Base-by-base conservation (phyloP, 2,329 filamentous ascomycete species). In the Ascochyta rabiei region DNA sequence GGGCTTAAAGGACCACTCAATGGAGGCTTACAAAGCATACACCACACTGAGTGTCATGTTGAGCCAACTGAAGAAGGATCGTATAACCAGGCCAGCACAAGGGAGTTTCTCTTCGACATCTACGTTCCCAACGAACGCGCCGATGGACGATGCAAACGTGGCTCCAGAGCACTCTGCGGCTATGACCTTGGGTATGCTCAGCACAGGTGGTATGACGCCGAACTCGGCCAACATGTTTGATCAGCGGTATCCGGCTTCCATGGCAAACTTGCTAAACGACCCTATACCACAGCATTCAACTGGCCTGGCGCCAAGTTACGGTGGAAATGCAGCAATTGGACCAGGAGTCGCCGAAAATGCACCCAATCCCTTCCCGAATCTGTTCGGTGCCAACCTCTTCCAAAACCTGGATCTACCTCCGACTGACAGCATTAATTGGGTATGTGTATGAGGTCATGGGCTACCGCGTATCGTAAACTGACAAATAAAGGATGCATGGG, bases 11-110 rank as follows among this genome's bases (percentile, higher is more conserved):
- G 88, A 95, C 49, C 82, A 86, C 21, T 95, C 89, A 1, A 89
- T 97, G 77, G 93, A 98, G 63, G 91, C 93, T 0, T 93, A 88
- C 78, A 98, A 98, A 77, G 93, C 91, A 1, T 86, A 86, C 35
- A 86, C 86, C 37, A 83, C 93, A 21, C 80, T 98, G n/a, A 87
- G 86, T 19, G 86, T 97, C 46, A 92, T 98, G 84, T 77, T 98
- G 39, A 82, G 86, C 28, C 95, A 95, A 73, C 81, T 97, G 48
- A 87, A 83, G 65, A 78, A 77, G 51, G 79, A 82, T 9, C 69
- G 67, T 64, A 62, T 63, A n/a, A 50, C 59, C 15, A 60, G 67
- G 24, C 64, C 68, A 51, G 56, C 64, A 18, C 67, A 61, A 28
- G 71, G 65, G 33, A 70, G 64, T 44, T 75, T 74, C 50, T 68